Base-by-base conservation (phyloP, 352 stramenopile genomes). In the Globisporangium megalacanthum region DNA sequence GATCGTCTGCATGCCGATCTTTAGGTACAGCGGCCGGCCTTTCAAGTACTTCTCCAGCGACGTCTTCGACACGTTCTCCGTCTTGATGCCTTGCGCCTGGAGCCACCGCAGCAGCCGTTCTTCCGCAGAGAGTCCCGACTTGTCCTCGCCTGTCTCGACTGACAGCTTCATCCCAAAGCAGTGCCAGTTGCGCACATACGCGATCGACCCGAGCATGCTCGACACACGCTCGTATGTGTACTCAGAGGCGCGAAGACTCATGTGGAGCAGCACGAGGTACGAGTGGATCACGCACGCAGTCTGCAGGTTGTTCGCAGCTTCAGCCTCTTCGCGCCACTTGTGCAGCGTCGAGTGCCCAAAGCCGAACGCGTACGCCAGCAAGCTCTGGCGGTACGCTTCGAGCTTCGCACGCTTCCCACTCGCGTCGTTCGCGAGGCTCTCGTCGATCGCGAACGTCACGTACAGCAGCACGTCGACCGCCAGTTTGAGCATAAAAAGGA, bases 131-230 rank as follows among this genome's bases (percentile, higher is more conserved):
- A 95, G 45, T 1, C 62, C 69, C n/a, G 64, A 61, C 41, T 73
- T 79, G 44, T 85, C 58, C 39, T 76, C 73, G 29, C 52, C 52
- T 51, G 60, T 65, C 46, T 83, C 79, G 0, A 68, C 61, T 6
- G 83, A 89, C 4, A 95, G 64, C 33, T 88, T 88, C 80, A 95
- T 91, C 0, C 88, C 88, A 58, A 96, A 96, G 60, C 88, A 93
- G 63, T 96, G 88, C 88, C 88, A 96, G 60, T 95, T 96, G 22
- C 87, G 83, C 29, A 96, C 81, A 39, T 92, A 95, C 8, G 82
- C 83, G 45, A 96, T 76, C 14, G 84, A 93, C 5, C 86, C 86
- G 46, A 95, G 74, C 65, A 95, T 78, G 20, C 72, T 64, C 0
- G 79, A 77, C 13, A 95, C 69, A 19, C 83, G 79, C 19, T 89